These are phyloP conservation scores for Clavispora vitiphila DNA, from an alignment of 805 yeast genomes.

Conservation along the genomic window DNA sequence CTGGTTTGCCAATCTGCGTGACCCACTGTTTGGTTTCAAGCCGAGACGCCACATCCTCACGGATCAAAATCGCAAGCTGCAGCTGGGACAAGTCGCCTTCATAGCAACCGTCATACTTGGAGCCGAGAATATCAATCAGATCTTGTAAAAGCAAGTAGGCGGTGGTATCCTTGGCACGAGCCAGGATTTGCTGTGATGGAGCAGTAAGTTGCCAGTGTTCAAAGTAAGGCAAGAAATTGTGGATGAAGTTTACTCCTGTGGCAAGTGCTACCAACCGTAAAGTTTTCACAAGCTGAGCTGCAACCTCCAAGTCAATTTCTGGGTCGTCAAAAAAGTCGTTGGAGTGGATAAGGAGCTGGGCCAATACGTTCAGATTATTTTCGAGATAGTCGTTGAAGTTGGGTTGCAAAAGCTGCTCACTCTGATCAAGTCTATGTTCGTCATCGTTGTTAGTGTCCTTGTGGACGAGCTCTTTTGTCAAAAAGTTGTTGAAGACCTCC, in stretches of 20 bases:
- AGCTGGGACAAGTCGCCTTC: conserved; percentile 19
- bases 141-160: conserved; percentile 27
- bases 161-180: conserved; percentile 24
- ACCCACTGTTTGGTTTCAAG: conserved; percentile 25
- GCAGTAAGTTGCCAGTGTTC: conserved; percentile 36
- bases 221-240: conserved; percentile 42
- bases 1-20: conserved; percentile 14
- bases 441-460: conserved; percentile 6
- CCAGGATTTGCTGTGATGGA: conserved; percentile 7
- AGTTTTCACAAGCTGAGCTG: conserved; percentile 19
- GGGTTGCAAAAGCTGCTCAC: conserved; percentile 26
- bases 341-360: conserved; percentile 33
- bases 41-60: conserved; percentile 23
- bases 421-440: no score
- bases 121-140: conserved; percentile 23
- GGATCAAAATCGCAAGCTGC: conserved; percentile 14
- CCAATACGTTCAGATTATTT: conserved; percentile 36
- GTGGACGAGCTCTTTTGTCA: conserved; percentile 24
- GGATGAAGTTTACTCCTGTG: conserved; percentile 45
- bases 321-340: conserved; percentile 27
- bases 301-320: conserved; percentile 7
- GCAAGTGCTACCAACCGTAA: conserved; percentile 20
- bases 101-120: conserved; percentile 21
- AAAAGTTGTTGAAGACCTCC: conserved; percentile 31
- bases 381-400: conserved; percentile 40